These are phyloP conservation scores for Suillus hirtellus DNA, from an alignment of 768 basidiomycete genomes.

Conservation along the genomic window DNA sequence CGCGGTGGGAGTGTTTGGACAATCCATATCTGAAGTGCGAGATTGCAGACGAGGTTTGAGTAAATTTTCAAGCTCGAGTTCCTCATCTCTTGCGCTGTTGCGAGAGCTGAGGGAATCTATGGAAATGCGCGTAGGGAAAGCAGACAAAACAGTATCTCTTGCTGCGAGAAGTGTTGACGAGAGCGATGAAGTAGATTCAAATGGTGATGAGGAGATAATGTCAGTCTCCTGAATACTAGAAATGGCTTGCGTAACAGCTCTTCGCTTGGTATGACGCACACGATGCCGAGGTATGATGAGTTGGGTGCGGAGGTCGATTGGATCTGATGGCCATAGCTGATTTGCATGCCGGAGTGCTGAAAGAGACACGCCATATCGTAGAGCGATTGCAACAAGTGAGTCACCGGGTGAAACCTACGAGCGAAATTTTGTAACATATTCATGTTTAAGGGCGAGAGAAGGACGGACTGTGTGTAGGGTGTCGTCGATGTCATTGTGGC, in stretches of 20 bases:
- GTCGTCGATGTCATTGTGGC: not conserved
- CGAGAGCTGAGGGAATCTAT: constrained; percentile 32
- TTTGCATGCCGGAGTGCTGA: constrained; percentile 84
- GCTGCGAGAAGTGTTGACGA: constrained; percentile 22
- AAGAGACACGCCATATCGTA: constrained; percentile 86
- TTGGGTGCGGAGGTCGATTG: constrained; percentile 82
- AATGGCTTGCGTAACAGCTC: not conserved
- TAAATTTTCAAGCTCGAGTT: constrained; percentile 29
- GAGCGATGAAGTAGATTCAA: constrained; percentile 13
- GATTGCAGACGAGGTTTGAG: constrained; percentile 1
- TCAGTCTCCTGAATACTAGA: not conserved
- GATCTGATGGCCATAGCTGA: constrained; percentile 91
- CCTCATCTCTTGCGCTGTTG: constrained; percentile 26
- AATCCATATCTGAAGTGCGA: not conserved
- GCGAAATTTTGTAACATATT: constrained; percentile 3
- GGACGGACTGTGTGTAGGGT: not conserved
- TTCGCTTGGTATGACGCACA: constrained; percentile 12
- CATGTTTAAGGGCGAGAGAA: not conserved
- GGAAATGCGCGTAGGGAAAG: constrained; percentile 30
- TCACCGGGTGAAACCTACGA: constrained; percentile 69
- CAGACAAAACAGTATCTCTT: constrained; percentile 24
- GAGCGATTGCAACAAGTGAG: constrained; percentile 82
- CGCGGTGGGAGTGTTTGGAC: not conserved
- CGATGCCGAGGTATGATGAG: constrained; percentile 67
- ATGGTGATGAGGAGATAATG: not conserved